Evolutionary conservation across 2,329 filamentous ascomycete genomes (phyloP).

Genomic region (Arthrobotrys iridis): DNA sequence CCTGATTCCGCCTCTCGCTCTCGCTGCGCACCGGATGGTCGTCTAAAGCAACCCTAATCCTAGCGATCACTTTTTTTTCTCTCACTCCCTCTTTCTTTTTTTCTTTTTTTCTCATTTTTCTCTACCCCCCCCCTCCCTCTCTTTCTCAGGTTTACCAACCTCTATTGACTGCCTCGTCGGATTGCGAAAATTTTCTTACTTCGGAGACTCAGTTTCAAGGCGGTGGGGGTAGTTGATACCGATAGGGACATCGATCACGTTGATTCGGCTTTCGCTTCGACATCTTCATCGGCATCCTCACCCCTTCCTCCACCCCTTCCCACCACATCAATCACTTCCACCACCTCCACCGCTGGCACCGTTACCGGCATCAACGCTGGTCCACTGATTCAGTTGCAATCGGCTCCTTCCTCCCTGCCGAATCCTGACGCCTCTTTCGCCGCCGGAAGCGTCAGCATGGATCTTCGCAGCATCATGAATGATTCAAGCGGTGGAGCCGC

Average conservation of each 20-base stretch:
- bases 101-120: neutral
- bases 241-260: constrained; percentile 51
- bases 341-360: neutral
- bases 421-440: constrained; percentile 24
- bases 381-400: constrained; percentile 7
- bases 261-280: constrained; percentile 50
- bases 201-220: constrained; percentile 26
- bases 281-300: constrained; percentile 27
- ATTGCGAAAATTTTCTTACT: constrained; percentile 30
- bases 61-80: neutral
- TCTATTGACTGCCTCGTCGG: neutral
- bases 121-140: neutral
- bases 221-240: constrained; percentile 32
- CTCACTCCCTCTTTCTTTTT: neutral
- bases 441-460: constrained; percentile 52
- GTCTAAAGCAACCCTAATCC: too few species aligned
- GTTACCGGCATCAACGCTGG: neutral
- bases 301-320: constrained; percentile 17
- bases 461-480: constrained; percentile 58
- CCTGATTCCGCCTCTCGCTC: neutral
- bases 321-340: constrained; percentile 3
- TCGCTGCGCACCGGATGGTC: too few species aligned
- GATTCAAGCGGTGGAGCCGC: constrained; percentile 54
- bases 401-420: constrained; percentile 10
- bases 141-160: neutral